Evolutionary conservation across 768 basidiomycete species (phyloP).

Genomic region (Lyophyllum shimeji): DNA sequence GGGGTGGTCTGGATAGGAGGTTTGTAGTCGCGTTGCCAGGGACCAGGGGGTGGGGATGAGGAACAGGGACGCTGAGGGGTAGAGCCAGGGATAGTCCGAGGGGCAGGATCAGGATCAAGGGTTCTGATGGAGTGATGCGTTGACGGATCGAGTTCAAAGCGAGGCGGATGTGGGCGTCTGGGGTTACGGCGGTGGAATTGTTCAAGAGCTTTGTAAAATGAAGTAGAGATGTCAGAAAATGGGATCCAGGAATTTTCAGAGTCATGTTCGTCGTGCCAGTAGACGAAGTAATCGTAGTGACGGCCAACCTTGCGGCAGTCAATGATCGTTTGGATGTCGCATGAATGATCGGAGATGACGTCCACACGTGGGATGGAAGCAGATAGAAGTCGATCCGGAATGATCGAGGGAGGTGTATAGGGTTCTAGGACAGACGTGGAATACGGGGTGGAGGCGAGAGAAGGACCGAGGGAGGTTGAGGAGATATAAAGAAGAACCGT

Average conservation of each 20-base stretch:
- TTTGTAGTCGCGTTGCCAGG: constrained; percentile 15
- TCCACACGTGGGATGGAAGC: background rate
- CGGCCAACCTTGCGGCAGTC: constrained; percentile 6
- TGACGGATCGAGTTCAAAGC: background rate
- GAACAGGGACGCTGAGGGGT: background rate
- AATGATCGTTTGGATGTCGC: background rate
- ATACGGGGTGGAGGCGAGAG: constrained; percentile 3
- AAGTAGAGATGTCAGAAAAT: constrained; percentile 3
- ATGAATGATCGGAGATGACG: background rate
- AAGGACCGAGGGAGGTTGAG: constrained; percentile 1
- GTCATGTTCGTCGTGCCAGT: constrained; percentile 1
- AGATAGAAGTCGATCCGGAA: background rate
- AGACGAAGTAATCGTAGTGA: constrained; percentile 7
- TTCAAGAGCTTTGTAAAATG: constrained; percentile 6
- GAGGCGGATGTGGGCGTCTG: constrained; percentile 3
- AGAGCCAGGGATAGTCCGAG: background rate
- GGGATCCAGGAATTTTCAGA: constrained; percentile 17
- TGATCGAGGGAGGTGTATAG: background rate
- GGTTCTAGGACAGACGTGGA: constrained; percentile 1
- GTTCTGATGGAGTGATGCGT: background rate
- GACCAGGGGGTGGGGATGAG: constrained; percentile 10
- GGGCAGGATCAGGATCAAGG: background rate
- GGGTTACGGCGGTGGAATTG: background rate
- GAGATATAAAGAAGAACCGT: background rate
- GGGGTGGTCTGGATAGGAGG: constrained; percentile 22